Evolutionary conservation across 805 yeast species (phyloP), one percentile per base, ranked within the genome.

Genomic region (Tetrapisispora pingtungensis): DNA sequence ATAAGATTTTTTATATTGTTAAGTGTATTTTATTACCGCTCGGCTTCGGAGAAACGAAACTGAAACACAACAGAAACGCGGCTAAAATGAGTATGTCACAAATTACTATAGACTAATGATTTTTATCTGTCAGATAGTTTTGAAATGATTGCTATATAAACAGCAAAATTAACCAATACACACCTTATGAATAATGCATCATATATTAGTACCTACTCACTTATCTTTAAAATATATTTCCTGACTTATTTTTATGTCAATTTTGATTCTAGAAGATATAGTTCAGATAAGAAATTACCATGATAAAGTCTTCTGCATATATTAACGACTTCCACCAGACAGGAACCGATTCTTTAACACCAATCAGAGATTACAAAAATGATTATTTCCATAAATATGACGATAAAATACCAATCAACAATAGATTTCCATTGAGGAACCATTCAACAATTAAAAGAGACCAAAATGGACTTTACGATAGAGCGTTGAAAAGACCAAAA

Each of bases 351-450:
- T 46, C 56, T 4, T 47, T 62, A 40, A 62, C 67, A 10, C 67
- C 67, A 8, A 59, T 61, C 4, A 52, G 64, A 33, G 61, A 59
- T 32, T 55, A 57, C 34, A 49, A 52, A 12, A 52, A 59, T 37
- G 65, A 58, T 38, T 57, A 50, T 41, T 59, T 59, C 41, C 62
- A 58, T 41, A 46, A 40, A 17, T 36, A 56, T 44, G 63, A 58
- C 39, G 46, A 49, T 32, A 55, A 50, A 36, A 27, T 58, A 26
- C 63, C 63, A 4, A 13, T 32, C 3, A 10, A 15, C 7, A 35
- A 42, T 31, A 30, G 40, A 18, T 40, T 35, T 24, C 42, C 32
- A 37, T 28, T 17, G 15, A 34, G n/a, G 40, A 43, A 26, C 41
- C 48, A 31, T 44, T 32, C 31, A 28, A 40, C 7, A 24, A 28